These are phyloP conservation scores for Thielaviopsis ethacetica DNA, from an alignment of 2,329 filamentous ascomycete genomes.

Conservation along the genomic window DNA sequence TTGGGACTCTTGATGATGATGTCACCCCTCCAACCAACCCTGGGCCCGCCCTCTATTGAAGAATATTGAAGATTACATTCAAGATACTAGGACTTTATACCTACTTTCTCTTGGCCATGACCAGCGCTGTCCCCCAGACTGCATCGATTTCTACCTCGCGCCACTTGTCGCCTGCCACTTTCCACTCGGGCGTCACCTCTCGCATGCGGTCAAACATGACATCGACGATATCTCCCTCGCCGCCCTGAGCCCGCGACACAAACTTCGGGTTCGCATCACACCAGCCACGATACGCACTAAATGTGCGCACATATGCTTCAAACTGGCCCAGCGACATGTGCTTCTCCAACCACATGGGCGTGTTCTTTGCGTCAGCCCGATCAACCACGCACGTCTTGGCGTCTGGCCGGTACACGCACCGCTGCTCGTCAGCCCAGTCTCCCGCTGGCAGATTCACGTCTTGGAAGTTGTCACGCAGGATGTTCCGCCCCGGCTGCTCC, in stretches of 20 bases:
- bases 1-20: neutral
- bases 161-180: slow-evolving; percentile 31
- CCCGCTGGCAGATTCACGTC: slow-evolving; percentile 32
- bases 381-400: slow-evolving; percentile 20
- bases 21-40: neutral
- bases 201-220: slow-evolving; percentile 42
- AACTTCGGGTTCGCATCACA: slow-evolving; percentile 34
- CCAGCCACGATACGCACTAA: slow-evolving; percentile 44
- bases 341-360: slow-evolving; percentile 33
- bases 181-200: slow-evolving; percentile 35
- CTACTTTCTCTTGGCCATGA: slow-evolving; percentile 32
- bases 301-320: slow-evolving; percentile 45
- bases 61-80: no score
- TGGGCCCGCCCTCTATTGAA: no score
- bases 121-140: slow-evolving; percentile 44
- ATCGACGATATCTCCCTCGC: slow-evolving; percentile 45
- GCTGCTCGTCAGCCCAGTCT: slow-evolving; percentile 35
- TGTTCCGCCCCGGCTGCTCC: slow-evolving; percentile 42
- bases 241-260: slow-evolving; percentile 34
- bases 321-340: slow-evolving; percentile 38
- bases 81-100: no score
- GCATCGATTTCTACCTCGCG: slow-evolving; percentile 35
- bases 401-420: slow-evolving; percentile 41
- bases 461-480: slow-evolving; percentile 34
- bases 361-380: slow-evolving; percentile 16